Base-by-base conservation (phyloP, 75 land plant species). In the Pinus albicaulis region DNA sequence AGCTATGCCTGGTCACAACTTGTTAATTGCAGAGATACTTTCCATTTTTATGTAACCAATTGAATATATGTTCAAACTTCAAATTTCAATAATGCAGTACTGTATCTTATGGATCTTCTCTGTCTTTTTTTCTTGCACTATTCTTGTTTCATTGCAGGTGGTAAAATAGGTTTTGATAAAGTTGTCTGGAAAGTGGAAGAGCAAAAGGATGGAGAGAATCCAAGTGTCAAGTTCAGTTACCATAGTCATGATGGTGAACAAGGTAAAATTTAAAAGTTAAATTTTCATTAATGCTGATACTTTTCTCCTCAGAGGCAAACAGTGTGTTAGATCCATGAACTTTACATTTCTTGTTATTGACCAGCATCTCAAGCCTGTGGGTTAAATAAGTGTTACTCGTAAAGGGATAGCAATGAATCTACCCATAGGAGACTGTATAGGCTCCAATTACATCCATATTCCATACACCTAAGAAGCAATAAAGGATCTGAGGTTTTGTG, bases 171-270 rank as follows among this genome's bases (percentile, higher is more conserved):
- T 15, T 98, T 82, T 86, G 94, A 92, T 71, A 98, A 98, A 78
- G 90, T 86, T 31, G 26, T 91, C 31, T 98, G 99, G 99, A 82
- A 91, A 66, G 93, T 97, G 55, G 75, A 59, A 65, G 84, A 88
- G 65, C 64, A 83, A 31, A 80, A 80, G 10, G 72, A 77, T 4
- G 93, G 82, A 7, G 87, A 91, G 12, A 81, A 76, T 23, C 98
- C 99, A 55, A 82, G 91, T 65, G 90, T 98, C 55, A 85, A 94
- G 69, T 92, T 98, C 75, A 89, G 82, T 23, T 98, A 95, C 76
- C 87, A 85, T 56, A 92, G 96, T 77, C 61, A 53, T 55, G 99
- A 98, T 86, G 99, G 99, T 4, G 99, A 98, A 65, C 91, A 98
- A 97, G 99, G 99, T 96, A 56, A 24, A 53, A 71, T 56, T 15